Percentiles rank a stretch among this genome's conserved stretches.
phyloP scores from a whole-genome alignment of 139 green algal genomes.

The Chlamydomonas applanata region DNA sequence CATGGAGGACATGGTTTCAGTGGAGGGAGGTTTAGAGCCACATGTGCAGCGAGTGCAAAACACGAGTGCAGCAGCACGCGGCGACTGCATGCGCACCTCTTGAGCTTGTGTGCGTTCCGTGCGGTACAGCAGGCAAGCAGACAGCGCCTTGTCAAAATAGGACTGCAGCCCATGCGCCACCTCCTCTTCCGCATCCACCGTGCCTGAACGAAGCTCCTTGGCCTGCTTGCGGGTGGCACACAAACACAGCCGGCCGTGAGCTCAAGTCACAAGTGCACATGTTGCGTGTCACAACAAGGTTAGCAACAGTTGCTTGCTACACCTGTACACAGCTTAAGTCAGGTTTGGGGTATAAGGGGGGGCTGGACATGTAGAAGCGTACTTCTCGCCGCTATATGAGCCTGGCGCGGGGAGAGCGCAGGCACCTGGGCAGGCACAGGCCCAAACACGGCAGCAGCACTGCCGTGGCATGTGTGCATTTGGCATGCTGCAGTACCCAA shows the following conservation, averaged over 20 bases:
- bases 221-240: constrained; percentile 16
- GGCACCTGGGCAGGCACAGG: too few relatives aligned
- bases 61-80: background rate
- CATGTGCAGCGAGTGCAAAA: too few relatives aligned
- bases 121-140: constrained; percentile 77
- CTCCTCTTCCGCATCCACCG: constrained; percentile 38
- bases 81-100: constrained; percentile 3
- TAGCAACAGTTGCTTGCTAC: too few relatives aligned
- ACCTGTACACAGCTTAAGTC: background rate
- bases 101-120: constrained; percentile 60
- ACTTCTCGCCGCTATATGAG: too few relatives aligned
- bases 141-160: constrained; percentile 86
- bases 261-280: too few relatives aligned
- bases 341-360: background rate
- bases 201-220: constrained; percentile 5
- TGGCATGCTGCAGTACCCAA: too few relatives aligned
- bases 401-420: too few relatives aligned
- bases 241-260: too few relatives aligned
- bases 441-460: too few relatives aligned
- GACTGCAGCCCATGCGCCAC: constrained; percentile 55
- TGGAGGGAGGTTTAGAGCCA: too few relatives aligned
- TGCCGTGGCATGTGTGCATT: too few relatives aligned
- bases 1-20: too few relatives aligned
- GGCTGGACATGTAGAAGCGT: background rate
- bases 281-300: background rate